Evolutionary conservation across 345 rosid species (phyloP).

Genomic region (Turnera subulata): DNA sequence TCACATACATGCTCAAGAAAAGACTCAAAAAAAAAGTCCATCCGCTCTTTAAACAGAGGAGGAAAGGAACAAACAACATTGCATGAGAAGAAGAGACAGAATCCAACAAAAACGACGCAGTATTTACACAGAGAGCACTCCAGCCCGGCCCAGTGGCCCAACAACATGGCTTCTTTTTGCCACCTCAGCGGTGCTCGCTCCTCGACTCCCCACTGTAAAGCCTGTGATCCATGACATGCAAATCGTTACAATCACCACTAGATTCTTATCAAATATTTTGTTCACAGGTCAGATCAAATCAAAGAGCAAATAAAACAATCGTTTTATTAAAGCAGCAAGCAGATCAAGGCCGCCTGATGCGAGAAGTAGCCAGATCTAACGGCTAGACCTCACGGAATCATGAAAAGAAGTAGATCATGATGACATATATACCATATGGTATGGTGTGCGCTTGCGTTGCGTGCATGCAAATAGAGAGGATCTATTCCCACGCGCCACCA

Average conservation of each 20-base stretch:
- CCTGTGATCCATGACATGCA: too few relatives aligned
- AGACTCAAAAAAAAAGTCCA: background rate
- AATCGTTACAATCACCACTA: too few relatives aligned
- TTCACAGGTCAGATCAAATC: too few relatives aligned
- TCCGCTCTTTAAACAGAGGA: background rate
- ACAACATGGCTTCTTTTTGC: background rate
- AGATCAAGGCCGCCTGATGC: constrained; percentile 18
- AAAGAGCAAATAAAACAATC: too few relatives aligned
- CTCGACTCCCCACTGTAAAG: constrained; percentile 85
- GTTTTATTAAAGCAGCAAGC: background rate
- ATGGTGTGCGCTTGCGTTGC: too few relatives aligned
- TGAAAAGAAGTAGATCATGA: background rate
- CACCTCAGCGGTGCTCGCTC: constrained; percentile 57
- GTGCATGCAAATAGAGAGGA: constrained; percentile 11
- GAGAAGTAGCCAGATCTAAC: constrained; percentile 6
- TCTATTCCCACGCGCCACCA: constrained; percentile 49
- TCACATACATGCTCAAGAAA: background rate
- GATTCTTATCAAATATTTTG: too few relatives aligned
- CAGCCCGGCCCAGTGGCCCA: too few relatives aligned
- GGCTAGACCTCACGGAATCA: background rate
- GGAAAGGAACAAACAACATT: background rate
- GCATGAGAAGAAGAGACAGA: background rate
- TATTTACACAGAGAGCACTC: constrained; percentile 5
- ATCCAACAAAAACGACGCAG: too few relatives aligned
- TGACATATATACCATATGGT: too few relatives aligned